phyloP scores from a whole-genome alignment of 306 rosid genomes.

The Styphnolobium japonicum region DNA sequence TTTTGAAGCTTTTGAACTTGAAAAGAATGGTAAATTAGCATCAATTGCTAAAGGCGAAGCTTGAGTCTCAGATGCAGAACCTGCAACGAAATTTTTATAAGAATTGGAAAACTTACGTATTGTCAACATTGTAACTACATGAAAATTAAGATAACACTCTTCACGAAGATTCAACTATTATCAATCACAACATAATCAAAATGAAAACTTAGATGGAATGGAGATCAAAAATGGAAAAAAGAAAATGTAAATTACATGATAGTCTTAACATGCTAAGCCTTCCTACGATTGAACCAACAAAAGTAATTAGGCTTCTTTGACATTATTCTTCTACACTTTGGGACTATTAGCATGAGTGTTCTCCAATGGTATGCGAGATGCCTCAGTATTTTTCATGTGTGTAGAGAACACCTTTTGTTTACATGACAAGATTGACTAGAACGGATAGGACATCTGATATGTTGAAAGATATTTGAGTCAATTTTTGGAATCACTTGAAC shows the following conservation, averaged over 20 bases:
- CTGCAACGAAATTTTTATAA: slow-evolving; percentile 37
- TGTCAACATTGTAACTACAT: not conserved
- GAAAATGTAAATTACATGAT: not conserved
- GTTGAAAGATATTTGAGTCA: not conserved
- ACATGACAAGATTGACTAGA: not conserved
- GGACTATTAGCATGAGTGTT: not conserved
- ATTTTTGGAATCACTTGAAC: not conserved
- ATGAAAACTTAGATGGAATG: not conserved
- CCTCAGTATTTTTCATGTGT: not conserved
- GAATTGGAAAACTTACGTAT: not conserved
- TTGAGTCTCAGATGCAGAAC: slow-evolving; percentile 50
- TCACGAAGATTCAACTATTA: not conserved
- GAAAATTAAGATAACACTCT: not conserved
- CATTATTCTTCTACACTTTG: not conserved
- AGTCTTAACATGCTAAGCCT: not conserved
- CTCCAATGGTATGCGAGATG: not conserved
- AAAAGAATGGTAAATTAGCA: slow-evolving; percentile 45
- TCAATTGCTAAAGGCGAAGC: slow-evolving; percentile 34
- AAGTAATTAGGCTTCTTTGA: not conserved
- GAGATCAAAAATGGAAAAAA: not conserved
- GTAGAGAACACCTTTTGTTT: not conserved
- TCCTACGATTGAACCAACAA: not conserved
- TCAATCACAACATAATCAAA: not conserved
- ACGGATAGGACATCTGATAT: not conserved
- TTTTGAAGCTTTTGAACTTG: slow-evolving; percentile 45